Evolutionary conservation across 331 rosid genomes (phyloP), one percentile per base, ranked within the genome.

Genomic region (Dryas integrifolia): DNA sequence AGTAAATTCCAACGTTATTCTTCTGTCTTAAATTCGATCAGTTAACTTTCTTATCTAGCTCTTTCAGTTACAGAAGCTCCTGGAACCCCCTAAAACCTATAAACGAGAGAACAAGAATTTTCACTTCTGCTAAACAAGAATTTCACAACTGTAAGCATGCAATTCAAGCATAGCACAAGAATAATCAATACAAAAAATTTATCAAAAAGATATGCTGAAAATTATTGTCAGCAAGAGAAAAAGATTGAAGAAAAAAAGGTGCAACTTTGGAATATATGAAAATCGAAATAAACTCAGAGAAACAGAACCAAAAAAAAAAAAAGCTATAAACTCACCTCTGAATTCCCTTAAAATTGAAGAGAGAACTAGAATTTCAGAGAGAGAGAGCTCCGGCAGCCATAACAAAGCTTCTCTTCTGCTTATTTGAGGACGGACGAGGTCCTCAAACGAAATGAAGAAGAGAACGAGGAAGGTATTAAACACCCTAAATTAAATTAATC

Each of bases 321-420:
- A 58, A 47, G 0, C 51, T 16, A 44, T 5, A 70, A 68, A 52
- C 86, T 74, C 75, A 89, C 98, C 95, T 78, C 14, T 9, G 77
- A 68, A 18, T 44, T 60, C 48, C 68, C 70, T 64, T 15, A 24
- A 71, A 70, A 74, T 67, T 47, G 60, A 11, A 26, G 65, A 78
- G 59, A 72, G 82, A 26, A 18, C 30, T 2, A 12, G 4, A 66
- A 72, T 4, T 43, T 61, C 16, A 56, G 18, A 76, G 35, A 14
- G 65, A 51, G 68, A 58, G 58, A 65, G 81, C 68, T 74, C 77
- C 78, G 77, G 85, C 78, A 84, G 84, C 86, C 83, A 83, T 75
- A 61, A 80, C 65, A 60, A 84, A 74, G 85, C 50, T 49, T n/a
- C 2, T 30, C 35, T 30, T 30, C 35, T 30, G 35, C 35, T 1